phyloP scores from a whole-genome alignment of 1,139 yeast species.

The Hanseniaspora uvarum region DNA sequence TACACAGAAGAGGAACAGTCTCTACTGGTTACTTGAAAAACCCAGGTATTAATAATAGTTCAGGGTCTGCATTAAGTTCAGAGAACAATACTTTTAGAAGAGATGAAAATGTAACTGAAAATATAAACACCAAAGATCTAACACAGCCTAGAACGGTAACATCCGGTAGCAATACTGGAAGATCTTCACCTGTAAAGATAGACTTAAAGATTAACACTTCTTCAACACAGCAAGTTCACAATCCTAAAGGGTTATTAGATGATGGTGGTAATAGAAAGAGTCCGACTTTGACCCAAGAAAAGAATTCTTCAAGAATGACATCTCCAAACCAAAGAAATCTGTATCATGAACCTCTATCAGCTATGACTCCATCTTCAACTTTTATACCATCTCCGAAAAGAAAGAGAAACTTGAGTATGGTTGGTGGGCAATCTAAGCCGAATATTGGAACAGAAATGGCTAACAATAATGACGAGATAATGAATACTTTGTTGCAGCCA shows the following conservation, averaged over 20 bases:
- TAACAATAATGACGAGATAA: conserved; percentile 26
- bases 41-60: neutral
- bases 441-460: neutral
- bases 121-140: neutral
- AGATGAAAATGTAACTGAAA: neutral
- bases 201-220: conserved; percentile 15
- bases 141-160: neutral
- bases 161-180: neutral
- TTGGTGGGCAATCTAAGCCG: conserved; percentile 10
- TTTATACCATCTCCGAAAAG: conserved; percentile 17
- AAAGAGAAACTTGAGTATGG: conserved; percentile 17
- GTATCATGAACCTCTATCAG: conserved; percentile 7
- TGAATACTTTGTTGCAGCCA: conserved; percentile 49
- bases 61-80: neutral
- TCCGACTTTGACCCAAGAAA: neutral
- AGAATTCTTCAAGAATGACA: neutral
- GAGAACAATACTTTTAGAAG: neutral
- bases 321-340: conserved; percentile 11
- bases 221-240: neutral
- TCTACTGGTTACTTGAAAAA: conserved; percentile 15
- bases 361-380: conserved; percentile 10
- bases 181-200: conserved; percentile 11
- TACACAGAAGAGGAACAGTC: conserved; percentile 24
- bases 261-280: conserved; percentile 6
- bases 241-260: conserved; percentile 3